Evolutionary conservation across 2,329 filamentous ascomycete genomes (phyloP).

Genomic region (Xylariomycetidae sp.): DNA sequence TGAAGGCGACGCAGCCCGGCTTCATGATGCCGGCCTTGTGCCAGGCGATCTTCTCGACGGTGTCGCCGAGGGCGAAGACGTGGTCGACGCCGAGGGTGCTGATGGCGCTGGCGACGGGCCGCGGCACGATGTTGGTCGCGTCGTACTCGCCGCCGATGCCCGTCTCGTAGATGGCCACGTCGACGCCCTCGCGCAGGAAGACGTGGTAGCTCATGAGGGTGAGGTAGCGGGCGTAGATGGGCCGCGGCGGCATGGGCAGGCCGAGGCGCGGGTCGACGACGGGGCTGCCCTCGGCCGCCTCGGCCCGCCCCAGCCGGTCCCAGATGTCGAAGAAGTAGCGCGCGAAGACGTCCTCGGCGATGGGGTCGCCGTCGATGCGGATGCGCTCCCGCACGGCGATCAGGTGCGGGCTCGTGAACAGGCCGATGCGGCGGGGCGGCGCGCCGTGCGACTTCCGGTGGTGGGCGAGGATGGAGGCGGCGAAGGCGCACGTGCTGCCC

Average conservation of each 20-base stretch:
- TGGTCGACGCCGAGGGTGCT: conserved; percentile 68
- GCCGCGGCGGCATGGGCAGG: conserved; percentile 36
- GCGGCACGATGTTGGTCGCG: conserved; percentile 61
- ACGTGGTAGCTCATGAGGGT: conserved; percentile 64
- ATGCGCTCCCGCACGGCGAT: conserved; percentile 65
- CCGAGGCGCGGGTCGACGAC: conserved; percentile 23
- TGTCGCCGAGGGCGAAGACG: conserved; percentile 56
- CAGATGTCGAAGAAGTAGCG: conserved; percentile 66
- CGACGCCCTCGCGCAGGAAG: conserved; percentile 59
- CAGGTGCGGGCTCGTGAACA: conserved; percentile 67
- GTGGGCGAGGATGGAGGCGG: conserved; percentile 55
- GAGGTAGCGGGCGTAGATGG: conserved; percentile 57
- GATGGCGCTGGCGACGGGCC: conserved; percentile 55
- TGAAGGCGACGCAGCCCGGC: conserved; percentile 51
- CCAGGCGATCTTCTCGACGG: conserved; percentile 65
- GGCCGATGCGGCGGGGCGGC: conserved; percentile 49
- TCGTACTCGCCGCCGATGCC: conserved; percentile 66
- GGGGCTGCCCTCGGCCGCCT: conserved; percentile 21
- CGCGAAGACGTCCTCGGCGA: conserved; percentile 55
- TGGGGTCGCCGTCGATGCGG: conserved; percentile 53
- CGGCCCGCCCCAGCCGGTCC: conserved; percentile 45
- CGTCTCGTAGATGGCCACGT: conserved; percentile 61
- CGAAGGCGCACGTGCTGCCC: conserved; percentile 66
- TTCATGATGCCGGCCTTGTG: conserved; percentile 73
- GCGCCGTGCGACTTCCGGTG: conserved; percentile 34